Evolutionary conservation across 208 protist species (phyloP).

Genomic region (Strigomonas culicis): DNA sequence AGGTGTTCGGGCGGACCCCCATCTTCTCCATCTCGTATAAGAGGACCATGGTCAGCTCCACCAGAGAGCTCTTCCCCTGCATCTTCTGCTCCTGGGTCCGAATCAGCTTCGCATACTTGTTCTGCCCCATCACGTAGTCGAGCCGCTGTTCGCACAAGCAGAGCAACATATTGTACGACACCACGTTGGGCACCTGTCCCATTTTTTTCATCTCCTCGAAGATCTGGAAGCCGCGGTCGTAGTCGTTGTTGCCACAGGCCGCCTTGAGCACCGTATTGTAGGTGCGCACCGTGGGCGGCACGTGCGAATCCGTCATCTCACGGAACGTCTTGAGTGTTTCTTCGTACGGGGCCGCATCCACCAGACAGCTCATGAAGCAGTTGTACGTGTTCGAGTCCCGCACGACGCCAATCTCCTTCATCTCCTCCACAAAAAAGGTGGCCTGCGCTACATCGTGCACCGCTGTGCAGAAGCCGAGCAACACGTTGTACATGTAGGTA

Average conservation of each 20-base stretch:
- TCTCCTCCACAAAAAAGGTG: conserved; percentile 86
- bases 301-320: conserved; percentile 47
- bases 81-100: conserved; percentile 62
- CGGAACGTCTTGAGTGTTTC: conserved; percentile 79
- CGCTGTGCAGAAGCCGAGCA: conserved; percentile 88
- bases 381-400: conserved; percentile 91
- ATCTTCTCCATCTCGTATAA: conserved; percentile 79
- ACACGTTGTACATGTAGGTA: conserved; percentile 79
- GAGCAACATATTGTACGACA: conserved; percentile 91
- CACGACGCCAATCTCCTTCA: conserved; percentile 64
- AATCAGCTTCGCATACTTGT: conserved; percentile 26
- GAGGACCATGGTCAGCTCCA: conserved; percentile 65
- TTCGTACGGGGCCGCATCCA: conserved; percentile 74
- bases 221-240: conserved; percentile 86
- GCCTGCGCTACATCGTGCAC: conserved; percentile 85
- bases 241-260: conserved; percentile 67
- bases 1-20: conserved; percentile 77
- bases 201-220: conserved; percentile 91
- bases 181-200: conserved; percentile 78
- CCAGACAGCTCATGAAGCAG: conserved; percentile 87
- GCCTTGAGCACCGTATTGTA: conserved; percentile 89
- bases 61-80: conserved; percentile 49
- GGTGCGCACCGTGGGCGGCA: conserved; percentile 69
- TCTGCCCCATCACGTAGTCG: conserved; percentile 70
- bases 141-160: conserved; percentile 74